Conservation (phyloP, 495 filamentous ascomycete genomes). For the Aspergillus haitiensis region DNA sequence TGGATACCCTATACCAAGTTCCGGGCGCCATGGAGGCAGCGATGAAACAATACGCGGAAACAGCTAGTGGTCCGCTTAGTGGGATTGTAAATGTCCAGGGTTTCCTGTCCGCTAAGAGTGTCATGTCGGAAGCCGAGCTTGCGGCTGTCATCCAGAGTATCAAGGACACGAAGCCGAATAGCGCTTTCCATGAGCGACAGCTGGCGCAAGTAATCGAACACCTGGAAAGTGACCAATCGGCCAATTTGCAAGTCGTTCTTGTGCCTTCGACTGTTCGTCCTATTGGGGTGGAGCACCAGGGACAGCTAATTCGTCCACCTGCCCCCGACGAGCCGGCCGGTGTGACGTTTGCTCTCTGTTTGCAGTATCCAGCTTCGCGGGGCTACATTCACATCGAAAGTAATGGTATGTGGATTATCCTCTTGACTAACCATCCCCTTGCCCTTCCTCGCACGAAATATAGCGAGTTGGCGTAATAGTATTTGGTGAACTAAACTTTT, state of each 20-base stretch:
- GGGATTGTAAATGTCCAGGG: constrained; percentile 25
- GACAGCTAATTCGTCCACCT: constrained; percentile 14
- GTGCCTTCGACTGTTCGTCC: constrained; percentile 22
- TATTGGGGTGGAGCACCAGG: constrained; percentile 25
- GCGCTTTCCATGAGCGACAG: constrained; percentile 30
- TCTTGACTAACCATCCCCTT: background rate
- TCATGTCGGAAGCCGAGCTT: constrained; percentile 28
- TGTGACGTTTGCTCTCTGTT: constrained; percentile 23
- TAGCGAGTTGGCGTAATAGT: background rate
- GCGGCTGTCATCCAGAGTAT: constrained; percentile 25
- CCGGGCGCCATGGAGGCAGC: constrained; percentile 31
- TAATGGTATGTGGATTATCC: constrained; percentile 13
- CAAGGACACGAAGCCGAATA: constrained; percentile 21
- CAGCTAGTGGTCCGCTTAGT: constrained; percentile 18
- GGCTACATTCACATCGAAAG: constrained; percentile 56
- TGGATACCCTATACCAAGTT: constrained; percentile 32
- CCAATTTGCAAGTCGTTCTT: constrained; percentile 29
- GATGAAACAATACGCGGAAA: constrained; percentile 24
- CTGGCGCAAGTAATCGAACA: constrained; percentile 28
- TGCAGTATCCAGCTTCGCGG: constrained; percentile 48
- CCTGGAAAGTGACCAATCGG: constrained; percentile 27
- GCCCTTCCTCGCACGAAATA: background rate
- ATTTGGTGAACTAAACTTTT: background rate
- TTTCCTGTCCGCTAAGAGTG: constrained; percentile 26
- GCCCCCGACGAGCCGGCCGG: constrained; percentile 20